A percentile compares a stretch with the other conserved stretches of the same genome.
Conservation (phyloP, 139 green algal genomes). For the Yamagishiella unicocca region DNA sequence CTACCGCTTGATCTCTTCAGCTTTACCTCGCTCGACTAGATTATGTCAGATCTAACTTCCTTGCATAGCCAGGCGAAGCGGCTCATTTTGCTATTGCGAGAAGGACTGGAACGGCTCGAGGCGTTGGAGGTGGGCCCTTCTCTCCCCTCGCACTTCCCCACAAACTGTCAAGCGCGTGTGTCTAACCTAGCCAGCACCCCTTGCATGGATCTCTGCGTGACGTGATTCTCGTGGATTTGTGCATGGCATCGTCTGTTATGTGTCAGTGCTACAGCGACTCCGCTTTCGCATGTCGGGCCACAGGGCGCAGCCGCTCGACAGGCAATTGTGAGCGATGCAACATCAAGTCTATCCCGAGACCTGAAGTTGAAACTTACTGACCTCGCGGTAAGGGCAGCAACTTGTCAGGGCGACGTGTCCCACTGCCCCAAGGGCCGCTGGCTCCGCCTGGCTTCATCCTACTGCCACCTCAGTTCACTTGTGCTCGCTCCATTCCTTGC, state of each 20-base stretch:
- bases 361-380: slow-evolving; percentile 72
- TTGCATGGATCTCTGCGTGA: too few species aligned
- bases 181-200: neutral
- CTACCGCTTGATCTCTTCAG: too few species aligned
- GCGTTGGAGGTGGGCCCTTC: slow-evolving; percentile 54
- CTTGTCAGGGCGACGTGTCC: neutral
- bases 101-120: slow-evolving; percentile 81
- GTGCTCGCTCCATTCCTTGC: too few species aligned
- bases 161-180: too few species aligned
- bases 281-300: neutral
- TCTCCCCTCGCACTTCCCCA: too few species aligned
- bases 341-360: slow-evolving; percentile 55
- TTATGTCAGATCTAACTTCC: slow-evolving; percentile 80
- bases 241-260: too few species aligned
- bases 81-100: slow-evolving; percentile 71
- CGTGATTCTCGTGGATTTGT: too few species aligned
- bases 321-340: slow-evolving; percentile 31
- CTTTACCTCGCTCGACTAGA: too few species aligned
- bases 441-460: neutral
- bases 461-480: too few species aligned
- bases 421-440: neutral
- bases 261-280: too few species aligned
- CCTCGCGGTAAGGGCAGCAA: slow-evolving; percentile 57
- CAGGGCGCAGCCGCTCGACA: slow-evolving; percentile 15
- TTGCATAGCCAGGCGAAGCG: slow-evolving; percentile 75